Base-by-base conservation (phyloP, 768 basidiomycete genomes). In the Sporobolomyces pararoseus region DNA sequence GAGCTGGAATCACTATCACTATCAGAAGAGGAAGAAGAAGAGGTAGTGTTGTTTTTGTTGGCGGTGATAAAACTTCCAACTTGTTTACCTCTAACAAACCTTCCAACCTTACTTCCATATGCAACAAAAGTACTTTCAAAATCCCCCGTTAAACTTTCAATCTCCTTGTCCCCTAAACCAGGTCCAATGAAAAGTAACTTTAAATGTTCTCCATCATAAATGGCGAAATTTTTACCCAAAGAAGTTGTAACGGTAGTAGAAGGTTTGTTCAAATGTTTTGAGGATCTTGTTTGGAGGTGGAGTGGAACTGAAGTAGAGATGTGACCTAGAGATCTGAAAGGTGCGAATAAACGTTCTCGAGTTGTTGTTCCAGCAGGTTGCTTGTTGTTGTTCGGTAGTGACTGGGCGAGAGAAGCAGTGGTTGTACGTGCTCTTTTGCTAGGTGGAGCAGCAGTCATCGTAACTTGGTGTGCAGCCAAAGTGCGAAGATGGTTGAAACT, bases 191-290 rank as follows among this genome's bases (percentile, higher is more conserved):
- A 98, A 44, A 97, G 83, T 65, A 98, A 80, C 37, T 83, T 84
- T 90, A 98, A 93, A 80, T 88, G 92, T 32, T 87, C 89, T 27
- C 91, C 94, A 75, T 96, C 92, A 95, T 95, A 98, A 77, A 96
- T 82, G 23, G 92, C 90, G 94, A 94, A 98, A 73, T 89, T 86
- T 66, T 82, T 85, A 9, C 95, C 94, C 12, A 97, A 80, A 76
- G 90, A 93, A 16, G 91, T 94, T 39, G 96, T 80, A 50, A 98
- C 81, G 71, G 91, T 88, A 66, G 94, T 83, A 54, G 86, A 85
- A 1, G 94, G 92, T 4, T 88, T 88, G 2, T 89, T 85, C 27
- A 90, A 86, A 31, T 90, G 90, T 78, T 93, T 94, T 76, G 87
- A 83, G 1, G 89, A 86, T 63, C 91, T 85, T 2, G 88, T 86